These are phyloP conservation scores for Plantago rigida DNA, from an alignment of 305 asterid species.

Conservation along the genomic window DNA sequence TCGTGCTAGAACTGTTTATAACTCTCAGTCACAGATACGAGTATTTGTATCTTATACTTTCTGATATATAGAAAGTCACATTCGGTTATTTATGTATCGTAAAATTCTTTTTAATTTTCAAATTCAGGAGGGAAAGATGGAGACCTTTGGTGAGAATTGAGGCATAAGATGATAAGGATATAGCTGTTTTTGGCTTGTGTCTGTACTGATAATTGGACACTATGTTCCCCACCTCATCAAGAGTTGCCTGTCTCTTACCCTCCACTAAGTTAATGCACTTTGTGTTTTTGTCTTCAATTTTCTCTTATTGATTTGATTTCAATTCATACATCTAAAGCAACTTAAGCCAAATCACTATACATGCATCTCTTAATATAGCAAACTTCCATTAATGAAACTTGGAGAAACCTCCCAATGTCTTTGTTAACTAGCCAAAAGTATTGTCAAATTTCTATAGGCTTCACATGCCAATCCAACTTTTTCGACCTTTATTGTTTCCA, in stretches of 20 bases:
- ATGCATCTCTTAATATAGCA: slow-evolving; percentile 1
- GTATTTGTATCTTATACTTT: too few relatives aligned
- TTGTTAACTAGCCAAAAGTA: slow-evolving; percentile 6
- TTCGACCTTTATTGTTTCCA: background rate
- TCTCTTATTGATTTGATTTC: background rate
- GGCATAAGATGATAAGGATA: slow-evolving; percentile 34
- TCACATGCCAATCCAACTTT: slow-evolving; percentile 1
- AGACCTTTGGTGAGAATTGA: slow-evolving; percentile 22
- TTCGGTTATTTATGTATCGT: background rate
- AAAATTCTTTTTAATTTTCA: background rate
- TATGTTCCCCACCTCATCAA: slow-evolving; percentile 40
- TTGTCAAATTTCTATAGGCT: slow-evolving; percentile 2
- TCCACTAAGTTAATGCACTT: slow-evolving; percentile 36
- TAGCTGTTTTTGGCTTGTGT: slow-evolving; percentile 36
- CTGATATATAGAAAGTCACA: background rate
- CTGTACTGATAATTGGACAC: slow-evolving; percentile 31
- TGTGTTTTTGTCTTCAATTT: slow-evolving; percentile 28
- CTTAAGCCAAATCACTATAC: slow-evolving; percentile 17
- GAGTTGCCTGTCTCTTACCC: slow-evolving; percentile 46
- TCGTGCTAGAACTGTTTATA: too few relatives aligned
- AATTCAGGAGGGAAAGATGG: slow-evolving; percentile 4
- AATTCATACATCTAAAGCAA: slow-evolving; percentile 4
- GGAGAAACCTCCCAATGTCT: slow-evolving; percentile 3
- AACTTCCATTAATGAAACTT: background rate
- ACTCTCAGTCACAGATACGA: too few relatives aligned